Percentiles rank a stretch among this genome's conserved stretches.
phyloP scores from a whole-genome alignment of 768 basidiomycete genomes.

The Naematelia encephala region DNA sequence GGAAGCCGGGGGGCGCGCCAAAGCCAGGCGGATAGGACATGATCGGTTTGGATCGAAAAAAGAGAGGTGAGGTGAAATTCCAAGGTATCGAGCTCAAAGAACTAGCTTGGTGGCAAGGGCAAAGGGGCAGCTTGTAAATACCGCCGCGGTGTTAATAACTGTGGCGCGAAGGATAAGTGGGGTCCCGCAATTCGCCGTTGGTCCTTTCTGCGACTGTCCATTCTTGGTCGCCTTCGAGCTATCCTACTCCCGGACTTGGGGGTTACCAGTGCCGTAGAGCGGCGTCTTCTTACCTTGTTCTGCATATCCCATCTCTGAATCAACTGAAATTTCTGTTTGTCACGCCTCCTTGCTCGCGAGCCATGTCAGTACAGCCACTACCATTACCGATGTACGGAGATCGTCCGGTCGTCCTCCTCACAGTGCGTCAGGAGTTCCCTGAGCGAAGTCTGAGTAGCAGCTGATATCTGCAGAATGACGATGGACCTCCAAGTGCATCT shows the following conservation, averaged over 20 bases:
- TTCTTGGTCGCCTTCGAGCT: too few relatives aligned
- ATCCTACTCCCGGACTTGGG: too few relatives aligned
- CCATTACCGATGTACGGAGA: slow-evolving; percentile 23
- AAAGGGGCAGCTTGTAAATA: too few relatives aligned
- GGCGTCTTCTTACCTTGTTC: too few relatives aligned
- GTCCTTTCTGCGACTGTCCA: too few relatives aligned
- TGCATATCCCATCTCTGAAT: too few relatives aligned
- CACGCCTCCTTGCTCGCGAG: too few relatives aligned
- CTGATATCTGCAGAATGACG: slow-evolving; percentile 48
- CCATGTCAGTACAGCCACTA: background rate
- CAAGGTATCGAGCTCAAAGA: background rate
- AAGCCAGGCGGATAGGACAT: slow-evolving; percentile 25
- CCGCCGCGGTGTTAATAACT: too few relatives aligned
- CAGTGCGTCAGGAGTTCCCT: slow-evolving; percentile 24
- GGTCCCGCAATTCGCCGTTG: too few relatives aligned
- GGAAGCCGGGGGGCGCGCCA: slow-evolving; percentile 39
- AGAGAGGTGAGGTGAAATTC: background rate
- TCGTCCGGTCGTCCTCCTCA: slow-evolving; percentile 44
- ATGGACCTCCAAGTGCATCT: slow-evolving; percentile 50
- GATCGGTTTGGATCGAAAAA: background rate
- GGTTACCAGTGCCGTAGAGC: too few relatives aligned
- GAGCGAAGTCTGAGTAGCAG: background rate
- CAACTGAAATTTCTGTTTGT: too few relatives aligned
- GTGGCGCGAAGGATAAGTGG: too few relatives aligned
- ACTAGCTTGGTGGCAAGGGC: background rate